These are phyloP conservation scores for Russula brevipes DNA, from an alignment of 768 basidiomycete species.

Conservation along the genomic window DNA sequence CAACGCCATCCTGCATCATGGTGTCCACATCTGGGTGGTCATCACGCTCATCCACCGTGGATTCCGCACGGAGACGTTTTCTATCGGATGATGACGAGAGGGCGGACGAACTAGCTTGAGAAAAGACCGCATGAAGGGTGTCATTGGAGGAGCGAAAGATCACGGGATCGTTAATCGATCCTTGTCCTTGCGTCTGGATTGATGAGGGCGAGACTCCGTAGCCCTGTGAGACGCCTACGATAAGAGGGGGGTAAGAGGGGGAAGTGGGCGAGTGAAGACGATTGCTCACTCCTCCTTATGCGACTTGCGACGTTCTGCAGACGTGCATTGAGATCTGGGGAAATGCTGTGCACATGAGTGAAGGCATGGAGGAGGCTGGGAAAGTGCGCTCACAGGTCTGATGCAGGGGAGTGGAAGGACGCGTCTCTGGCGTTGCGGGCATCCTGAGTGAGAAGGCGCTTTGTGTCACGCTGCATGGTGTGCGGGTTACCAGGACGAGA, in stretches of 20 bases:
- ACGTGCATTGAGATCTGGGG: conserved; percentile 47
- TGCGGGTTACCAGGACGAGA: background rate
- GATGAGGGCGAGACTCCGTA: conserved; percentile 34
- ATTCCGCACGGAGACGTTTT: conserved; percentile 34
- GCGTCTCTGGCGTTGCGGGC: background rate
- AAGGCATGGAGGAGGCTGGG: background rate
- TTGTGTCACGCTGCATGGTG: background rate
- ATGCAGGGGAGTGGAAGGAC: conserved; percentile 4
- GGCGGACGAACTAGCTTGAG: conserved; percentile 31
- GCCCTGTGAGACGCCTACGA: conserved; percentile 55
- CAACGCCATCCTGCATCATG: background rate
- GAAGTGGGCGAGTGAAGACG: background rate
- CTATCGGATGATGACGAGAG: conserved; percentile 30
- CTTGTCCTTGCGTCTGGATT: background rate
- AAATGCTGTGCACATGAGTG: conserved; percentile 32
- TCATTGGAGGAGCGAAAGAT: conserved; percentile 57
- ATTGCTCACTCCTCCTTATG: conserved; percentile 53
- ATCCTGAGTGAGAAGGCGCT: conserved; percentile 12
- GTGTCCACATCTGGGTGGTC: conserved; percentile 17
- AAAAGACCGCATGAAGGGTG: conserved; percentile 47
- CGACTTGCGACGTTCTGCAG: conserved; percentile 56
- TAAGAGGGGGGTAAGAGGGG: conserved; percentile 24
- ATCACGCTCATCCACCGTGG: conserved; percentile 11
- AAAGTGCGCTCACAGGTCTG: conserved; percentile 3
- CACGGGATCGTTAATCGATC: conserved; percentile 18